Evolutionary conservation across 306 rosid genomes (phyloP).

Genomic region (Acacia melanoxylon): DNA sequence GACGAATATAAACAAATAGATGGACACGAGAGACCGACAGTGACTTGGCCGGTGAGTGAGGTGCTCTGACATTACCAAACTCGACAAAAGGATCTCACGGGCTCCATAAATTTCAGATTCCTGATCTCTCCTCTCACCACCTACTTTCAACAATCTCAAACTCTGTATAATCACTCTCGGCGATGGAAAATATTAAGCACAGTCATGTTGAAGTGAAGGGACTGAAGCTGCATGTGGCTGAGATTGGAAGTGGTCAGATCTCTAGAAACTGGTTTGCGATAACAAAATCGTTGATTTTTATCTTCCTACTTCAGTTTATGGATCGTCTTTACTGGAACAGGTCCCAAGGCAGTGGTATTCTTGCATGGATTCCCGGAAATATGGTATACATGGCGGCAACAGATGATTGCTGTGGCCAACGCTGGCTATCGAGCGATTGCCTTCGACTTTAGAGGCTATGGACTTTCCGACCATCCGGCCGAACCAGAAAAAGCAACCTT

Average conservation of each 20-base stretch:
- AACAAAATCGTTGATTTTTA: not conserved
- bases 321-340: constrained; percentile 28
- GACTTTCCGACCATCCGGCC: constrained; percentile 65
- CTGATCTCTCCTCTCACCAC: not conserved
- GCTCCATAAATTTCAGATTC: not conserved
- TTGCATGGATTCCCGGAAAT: constrained; percentile 83
- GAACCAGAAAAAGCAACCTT: constrained; percentile 54
- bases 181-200: constrained; percentile 67
- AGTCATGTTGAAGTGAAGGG: constrained; percentile 58
- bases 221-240: constrained; percentile 71
- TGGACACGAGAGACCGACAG: too few species aligned
- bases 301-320: not conserved
- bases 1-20: too few species aligned
- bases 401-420: constrained; percentile 66
- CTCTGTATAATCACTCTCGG: not conserved
- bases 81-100: not conserved
- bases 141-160: not conserved
- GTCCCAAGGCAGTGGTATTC: constrained; percentile 65
- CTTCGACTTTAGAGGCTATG: constrained; percentile 75
- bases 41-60: too few species aligned
- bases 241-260: constrained; percentile 49
- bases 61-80: not conserved
- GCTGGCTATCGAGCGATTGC: constrained; percentile 71
- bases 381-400: constrained; percentile 84
- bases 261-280: not conserved